These are phyloP conservation scores for Beauveria sp. DNA, from an alignment of 2,329 filamentous ascomycete species.

Conservation along the genomic window DNA sequence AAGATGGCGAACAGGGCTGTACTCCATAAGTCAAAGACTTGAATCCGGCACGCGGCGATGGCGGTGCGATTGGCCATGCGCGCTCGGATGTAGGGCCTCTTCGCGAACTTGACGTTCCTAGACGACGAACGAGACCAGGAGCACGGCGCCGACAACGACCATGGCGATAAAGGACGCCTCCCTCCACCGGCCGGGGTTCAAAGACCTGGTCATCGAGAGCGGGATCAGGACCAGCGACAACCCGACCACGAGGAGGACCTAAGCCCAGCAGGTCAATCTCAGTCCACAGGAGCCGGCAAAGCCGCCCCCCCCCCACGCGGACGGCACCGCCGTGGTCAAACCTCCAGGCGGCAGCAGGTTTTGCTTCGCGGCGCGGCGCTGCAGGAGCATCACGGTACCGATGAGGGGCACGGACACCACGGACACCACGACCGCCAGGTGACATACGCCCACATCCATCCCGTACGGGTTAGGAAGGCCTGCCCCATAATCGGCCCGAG, in stretches of 20 bases:
- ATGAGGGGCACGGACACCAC: slow-evolving; percentile 25
- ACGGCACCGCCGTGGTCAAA: too few species aligned
- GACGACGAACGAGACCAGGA: slow-evolving; percentile 21
- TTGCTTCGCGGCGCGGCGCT: slow-evolving; percentile 18
- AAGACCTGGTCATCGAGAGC: slow-evolving; percentile 27
- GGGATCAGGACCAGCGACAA: slow-evolving; percentile 28
- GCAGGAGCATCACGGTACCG: slow-evolving; percentile 24
- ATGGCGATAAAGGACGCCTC: slow-evolving; percentile 28
- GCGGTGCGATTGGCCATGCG: too few species aligned
- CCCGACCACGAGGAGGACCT: slow-evolving; percentile 23
- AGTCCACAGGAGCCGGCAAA: slow-evolving; percentile 19
- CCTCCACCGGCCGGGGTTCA: slow-evolving; percentile 23
- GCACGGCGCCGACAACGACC: slow-evolving; percentile 21
- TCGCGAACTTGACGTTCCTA: slow-evolving; percentile 32
- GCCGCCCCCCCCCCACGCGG: slow-evolving; percentile 13
- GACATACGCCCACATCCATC: slow-evolving; percentile 33
- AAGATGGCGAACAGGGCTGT: too few species aligned
- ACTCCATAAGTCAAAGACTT: too few species aligned
- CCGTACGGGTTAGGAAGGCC: slow-evolving; percentile 25
- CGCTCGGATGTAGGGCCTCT: slow-evolving; percentile 28
- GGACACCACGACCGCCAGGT: slow-evolving; percentile 32
- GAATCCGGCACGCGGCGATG: too few species aligned
- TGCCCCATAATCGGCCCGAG: slow-evolving; percentile 26
- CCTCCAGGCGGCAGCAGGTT: neutral
- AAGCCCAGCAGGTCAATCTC: slow-evolving; percentile 27